Percentiles rank a stretch among this genome's conserved stretches.
Conservation (phyloP, 2,329 filamentous ascomycete genomes). For the Sporothrix dimorphospora region DNA sequence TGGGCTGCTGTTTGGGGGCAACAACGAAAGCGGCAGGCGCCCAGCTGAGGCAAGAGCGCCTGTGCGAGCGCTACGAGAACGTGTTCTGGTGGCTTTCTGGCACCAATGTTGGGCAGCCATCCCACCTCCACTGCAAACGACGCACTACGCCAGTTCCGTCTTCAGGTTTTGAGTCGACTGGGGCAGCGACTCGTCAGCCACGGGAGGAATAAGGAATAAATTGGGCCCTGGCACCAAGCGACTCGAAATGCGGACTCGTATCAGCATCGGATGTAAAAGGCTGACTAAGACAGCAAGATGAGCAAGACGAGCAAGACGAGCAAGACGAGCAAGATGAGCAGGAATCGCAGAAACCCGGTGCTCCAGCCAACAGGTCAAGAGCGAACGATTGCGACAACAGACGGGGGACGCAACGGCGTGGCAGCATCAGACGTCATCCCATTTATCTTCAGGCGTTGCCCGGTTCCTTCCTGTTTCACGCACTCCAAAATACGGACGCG, state of each 20-base stretch:
- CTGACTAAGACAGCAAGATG: constrained; percentile 3
- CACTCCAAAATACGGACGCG: constrained; percentile 2
- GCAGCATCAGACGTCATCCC: constrained; percentile 27
- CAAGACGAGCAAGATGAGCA: not conserved
- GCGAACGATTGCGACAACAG: not conserved
- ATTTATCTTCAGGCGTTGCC: constrained; percentile 9
- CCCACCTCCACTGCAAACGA: constrained; percentile 10
- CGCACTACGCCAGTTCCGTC: constrained; percentile 29
- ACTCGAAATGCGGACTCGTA: not conserved
- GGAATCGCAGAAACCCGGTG: not conserved
- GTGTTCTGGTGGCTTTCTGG: not conserved
- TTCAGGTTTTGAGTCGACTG: constrained; percentile 16
- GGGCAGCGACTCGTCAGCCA: constrained; percentile 23
- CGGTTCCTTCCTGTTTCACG: constrained; percentile 1
- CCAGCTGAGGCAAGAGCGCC: constrained; percentile 13
- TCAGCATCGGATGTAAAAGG: not conserved
- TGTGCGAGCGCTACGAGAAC: not conserved
- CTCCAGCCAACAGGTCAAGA: not conserved
- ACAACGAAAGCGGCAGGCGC: not conserved
- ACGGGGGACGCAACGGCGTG: not conserved
- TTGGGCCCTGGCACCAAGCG: not conserved
- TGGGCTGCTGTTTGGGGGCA: constrained; percentile 11
- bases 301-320: too few species aligned
- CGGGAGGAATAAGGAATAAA: not conserved
- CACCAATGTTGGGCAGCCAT: constrained; percentile 24